These are phyloP conservation scores for Parietaria judaica DNA, from an alignment of 306 rosid species.

Conservation along the genomic window DNA sequence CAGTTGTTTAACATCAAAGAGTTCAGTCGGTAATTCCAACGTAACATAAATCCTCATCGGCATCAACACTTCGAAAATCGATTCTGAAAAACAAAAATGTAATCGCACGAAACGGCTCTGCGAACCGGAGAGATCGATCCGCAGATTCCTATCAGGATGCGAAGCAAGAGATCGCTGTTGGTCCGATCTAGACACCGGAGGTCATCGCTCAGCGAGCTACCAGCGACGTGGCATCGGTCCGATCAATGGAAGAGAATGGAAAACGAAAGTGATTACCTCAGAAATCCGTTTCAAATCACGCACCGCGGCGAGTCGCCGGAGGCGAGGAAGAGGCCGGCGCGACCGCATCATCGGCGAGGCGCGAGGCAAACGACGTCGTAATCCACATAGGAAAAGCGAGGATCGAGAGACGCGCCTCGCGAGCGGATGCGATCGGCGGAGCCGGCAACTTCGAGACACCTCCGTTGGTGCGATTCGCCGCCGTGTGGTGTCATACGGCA, in stretches of 20 bases:
- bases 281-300: slow-evolving; percentile 43
- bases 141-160: too few species aligned
- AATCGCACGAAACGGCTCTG: too few species aligned
- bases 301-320: slow-evolving; percentile 31
- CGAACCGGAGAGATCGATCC: too few species aligned
- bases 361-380: slow-evolving; percentile 8
- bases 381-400: slow-evolving; percentile 13
- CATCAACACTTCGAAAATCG: too few species aligned
- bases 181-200: too few species aligned
- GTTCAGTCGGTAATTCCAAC: too few species aligned
- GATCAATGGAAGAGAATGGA: not conserved
- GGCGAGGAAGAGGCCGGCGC: not conserved
- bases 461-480: slow-evolving; percentile 23
- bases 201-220: too few species aligned
- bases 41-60: too few species aligned
- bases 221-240: too few species aligned
- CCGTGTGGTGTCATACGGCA: slow-evolving; percentile 91
- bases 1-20: too few species aligned
- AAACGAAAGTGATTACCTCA: not conserved
- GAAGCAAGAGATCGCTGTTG: too few species aligned
- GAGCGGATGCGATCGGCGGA: slow-evolving; percentile 30
- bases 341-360: slow-evolving; percentile 23
- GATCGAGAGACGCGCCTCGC: not conserved
- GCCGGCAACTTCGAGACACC: not conserved
- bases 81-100: too few species aligned